These are phyloP conservation scores for Phlebiopsis flavidoalba DNA, from an alignment of 768 basidiomycete species.

Conservation along the genomic window DNA sequence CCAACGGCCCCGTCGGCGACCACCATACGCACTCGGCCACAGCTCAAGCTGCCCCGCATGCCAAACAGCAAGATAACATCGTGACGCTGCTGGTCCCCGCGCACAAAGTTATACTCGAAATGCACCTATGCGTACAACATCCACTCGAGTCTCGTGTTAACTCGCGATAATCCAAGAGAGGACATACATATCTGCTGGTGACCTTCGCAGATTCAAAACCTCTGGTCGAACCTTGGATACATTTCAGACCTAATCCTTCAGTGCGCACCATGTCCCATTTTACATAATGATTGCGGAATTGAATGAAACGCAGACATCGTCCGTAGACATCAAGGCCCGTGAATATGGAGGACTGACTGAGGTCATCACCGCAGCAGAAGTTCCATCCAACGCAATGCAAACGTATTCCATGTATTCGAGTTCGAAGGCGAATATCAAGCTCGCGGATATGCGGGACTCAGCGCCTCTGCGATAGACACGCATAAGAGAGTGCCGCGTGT, in stretches of 20 bases:
- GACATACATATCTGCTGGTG: slow-evolving; percentile 99
- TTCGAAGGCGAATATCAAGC: slow-evolving; percentile 99
- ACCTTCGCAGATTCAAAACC: slow-evolving; percentile 92
- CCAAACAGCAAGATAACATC: slow-evolving; percentile 93
- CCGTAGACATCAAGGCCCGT: slow-evolving; percentile 99
- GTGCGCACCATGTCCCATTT: slow-evolving; percentile 47
- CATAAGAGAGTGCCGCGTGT: slow-evolving; percentile 94
- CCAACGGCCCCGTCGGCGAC: slow-evolving; percentile 60
- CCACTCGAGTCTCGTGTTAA: slow-evolving; percentile 99
- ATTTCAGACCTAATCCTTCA: slow-evolving; percentile 99
- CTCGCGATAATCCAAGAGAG: slow-evolving; percentile 98
- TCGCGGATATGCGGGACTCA: slow-evolving; percentile 98
- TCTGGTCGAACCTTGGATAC: slow-evolving; percentile 98
- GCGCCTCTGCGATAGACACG: slow-evolving; percentile 94
- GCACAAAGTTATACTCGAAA: slow-evolving; percentile 99
- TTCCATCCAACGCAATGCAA: slow-evolving; percentile 97
- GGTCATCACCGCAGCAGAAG: slow-evolving; percentile 99
- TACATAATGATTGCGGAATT: not conserved
- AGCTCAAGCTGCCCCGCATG: slow-evolving; percentile 87
- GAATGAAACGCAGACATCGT: slow-evolving; percentile 78
- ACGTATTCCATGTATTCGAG: slow-evolving; percentile 97
- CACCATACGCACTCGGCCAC: slow-evolving; percentile 50
- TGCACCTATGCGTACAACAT: slow-evolving; percentile 99
- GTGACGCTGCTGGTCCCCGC: slow-evolving; percentile 97
- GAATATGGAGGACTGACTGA: slow-evolving; percentile 99